A percentile compares a stretch with the other conserved stretches of the same genome.
Evolutionary conservation across 306 rosid genomes (phyloP).

Genomic region (Prunus fruticosa): DNA sequence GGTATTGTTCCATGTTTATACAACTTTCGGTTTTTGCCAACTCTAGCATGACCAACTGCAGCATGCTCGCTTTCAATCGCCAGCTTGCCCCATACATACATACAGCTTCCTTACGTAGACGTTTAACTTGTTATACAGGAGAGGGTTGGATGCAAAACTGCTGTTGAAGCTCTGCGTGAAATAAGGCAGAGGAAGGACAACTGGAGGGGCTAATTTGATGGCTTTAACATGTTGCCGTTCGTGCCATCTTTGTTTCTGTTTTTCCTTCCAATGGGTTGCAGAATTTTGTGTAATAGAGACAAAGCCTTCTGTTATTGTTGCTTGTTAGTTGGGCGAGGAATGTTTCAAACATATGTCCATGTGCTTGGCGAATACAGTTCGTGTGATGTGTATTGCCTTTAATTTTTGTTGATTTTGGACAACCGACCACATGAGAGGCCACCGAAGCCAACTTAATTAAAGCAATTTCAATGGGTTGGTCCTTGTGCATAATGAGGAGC

Average conservation of each 20-base stretch:
- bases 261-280: background rate
- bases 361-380: background rate
- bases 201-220: slow-evolving; percentile 37
- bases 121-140: slow-evolving; percentile 32
- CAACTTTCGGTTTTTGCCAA: background rate
- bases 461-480: background rate
- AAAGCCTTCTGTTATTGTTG: background rate
- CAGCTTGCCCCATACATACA: background rate
- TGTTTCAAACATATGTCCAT: background rate
- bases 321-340: background rate
- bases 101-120: background rate
- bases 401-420: background rate
- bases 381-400: background rate
- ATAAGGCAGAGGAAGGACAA: slow-evolving; percentile 65
- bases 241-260: background rate
- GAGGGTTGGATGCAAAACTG: slow-evolving; percentile 51
- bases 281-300: background rate
- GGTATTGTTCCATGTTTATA: background rate
- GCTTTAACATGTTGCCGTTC: background rate
- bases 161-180: slow-evolving; percentile 64
- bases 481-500: background rate
- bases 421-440: background rate
- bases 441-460: background rate
- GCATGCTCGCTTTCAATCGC: background rate
- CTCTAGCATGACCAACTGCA: background rate